Conservation (phyloP, 75 land plant species). For the Chamaecyparis obtusa region DNA sequence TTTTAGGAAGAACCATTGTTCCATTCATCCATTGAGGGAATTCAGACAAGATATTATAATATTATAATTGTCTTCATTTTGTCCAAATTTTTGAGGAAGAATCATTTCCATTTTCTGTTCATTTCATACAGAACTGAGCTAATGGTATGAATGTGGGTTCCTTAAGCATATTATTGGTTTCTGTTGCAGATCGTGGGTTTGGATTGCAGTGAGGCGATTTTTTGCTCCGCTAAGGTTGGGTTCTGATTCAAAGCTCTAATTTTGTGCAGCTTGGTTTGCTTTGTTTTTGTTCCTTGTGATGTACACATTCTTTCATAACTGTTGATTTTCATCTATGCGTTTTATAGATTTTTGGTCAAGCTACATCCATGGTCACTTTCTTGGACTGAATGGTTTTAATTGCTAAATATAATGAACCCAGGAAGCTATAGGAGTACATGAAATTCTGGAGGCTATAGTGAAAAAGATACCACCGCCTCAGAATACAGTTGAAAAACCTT, state of each 20-base stretch:
- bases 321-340: no score
- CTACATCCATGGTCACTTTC: not conserved
- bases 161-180: constrained; percentile 1
- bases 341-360: not conserved
- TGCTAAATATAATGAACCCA: constrained; percentile 9
- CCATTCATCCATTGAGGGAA: not conserved
- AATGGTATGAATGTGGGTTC: not conserved
- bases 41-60: constrained; percentile 1
- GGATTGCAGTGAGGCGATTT: constrained; percentile 88
- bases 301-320: not conserved
- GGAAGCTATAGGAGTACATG: constrained; percentile 91
- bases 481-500: constrained; percentile 68
- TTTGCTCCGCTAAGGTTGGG: constrained; percentile 93
- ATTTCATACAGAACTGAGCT: not conserved
- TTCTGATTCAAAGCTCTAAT: not conserved
- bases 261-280: constrained; percentile 3
- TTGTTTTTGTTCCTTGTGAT: constrained; percentile 2
- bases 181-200: constrained; percentile 75
- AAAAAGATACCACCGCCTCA: constrained; percentile 78
- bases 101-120: not conserved
- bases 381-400: not conserved
- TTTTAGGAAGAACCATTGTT: not conserved
- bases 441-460: constrained; percentile 86
- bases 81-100: not conserved
- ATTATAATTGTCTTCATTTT: constrained; percentile 7